A percentile compares a stretch with the other conserved stretches of the same genome.
Conservation (phyloP, 306 rosid species). For the Hylodesmum podocarpum region DNA sequence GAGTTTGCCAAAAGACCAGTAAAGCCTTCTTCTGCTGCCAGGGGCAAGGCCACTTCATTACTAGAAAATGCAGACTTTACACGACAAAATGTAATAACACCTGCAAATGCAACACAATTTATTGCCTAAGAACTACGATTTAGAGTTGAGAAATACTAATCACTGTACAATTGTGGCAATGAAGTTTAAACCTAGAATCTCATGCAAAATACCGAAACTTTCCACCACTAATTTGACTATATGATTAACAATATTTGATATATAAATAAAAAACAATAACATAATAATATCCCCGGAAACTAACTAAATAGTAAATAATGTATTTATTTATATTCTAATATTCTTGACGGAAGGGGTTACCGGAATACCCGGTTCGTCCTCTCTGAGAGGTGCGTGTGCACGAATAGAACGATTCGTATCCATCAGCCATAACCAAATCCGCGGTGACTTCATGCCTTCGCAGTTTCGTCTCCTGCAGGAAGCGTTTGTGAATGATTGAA, state of each 20-base stretch:
- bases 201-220: too few relatives aligned
- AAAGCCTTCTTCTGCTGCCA: constrained; percentile 85
- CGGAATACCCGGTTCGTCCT: constrained; percentile 85
- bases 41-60: constrained; percentile 66
- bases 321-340: not conserved
- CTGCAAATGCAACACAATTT: constrained; percentile 41
- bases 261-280: not conserved
- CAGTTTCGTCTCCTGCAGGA: constrained; percentile 69
- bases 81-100: constrained; percentile 90
- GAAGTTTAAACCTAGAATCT: too few relatives aligned
- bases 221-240: too few relatives aligned
- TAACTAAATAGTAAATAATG: not conserved
- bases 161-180: too few relatives aligned
- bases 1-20: constrained; percentile 57
- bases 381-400: constrained; percentile 70
- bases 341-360: constrained; percentile 35
- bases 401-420: constrained; percentile 87
- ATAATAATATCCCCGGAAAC: not conserved
- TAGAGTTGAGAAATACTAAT: too few relatives aligned
- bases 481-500: not conserved
- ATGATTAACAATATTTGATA: not conserved
- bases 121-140: not conserved
- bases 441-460: constrained; percentile 73
- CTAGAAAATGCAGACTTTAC: constrained; percentile 83
- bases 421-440: constrained; percentile 73